A percentile compares a stretch with the other conserved stretches of the same genome.
Conservation (phyloP, 805 yeast species). For the Yamadazyma kitorensis region DNA sequence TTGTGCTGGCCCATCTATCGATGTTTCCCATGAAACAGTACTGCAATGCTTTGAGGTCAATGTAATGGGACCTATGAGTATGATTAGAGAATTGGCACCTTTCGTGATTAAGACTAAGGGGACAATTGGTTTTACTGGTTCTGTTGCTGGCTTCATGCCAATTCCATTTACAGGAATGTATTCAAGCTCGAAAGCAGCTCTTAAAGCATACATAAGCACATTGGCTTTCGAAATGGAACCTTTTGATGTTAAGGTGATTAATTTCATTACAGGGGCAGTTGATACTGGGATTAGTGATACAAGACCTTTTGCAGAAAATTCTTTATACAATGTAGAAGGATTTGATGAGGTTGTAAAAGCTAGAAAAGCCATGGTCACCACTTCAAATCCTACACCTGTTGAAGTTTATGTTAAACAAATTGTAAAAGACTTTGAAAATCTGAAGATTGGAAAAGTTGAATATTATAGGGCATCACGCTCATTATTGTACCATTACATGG, state of each 20-base stretch:
- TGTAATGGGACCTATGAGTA: slow-evolving; percentile 32
- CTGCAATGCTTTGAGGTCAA: slow-evolving; percentile 26
- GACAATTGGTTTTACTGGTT: slow-evolving; percentile 33
- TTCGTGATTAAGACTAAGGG: slow-evolving; percentile 32
- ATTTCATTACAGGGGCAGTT: slow-evolving; percentile 15
- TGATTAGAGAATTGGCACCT: slow-evolving; percentile 28
- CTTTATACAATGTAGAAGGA: slow-evolving; percentile 6
- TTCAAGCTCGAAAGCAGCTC: slow-evolving; percentile 28
- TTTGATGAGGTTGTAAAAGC: slow-evolving; percentile 1
- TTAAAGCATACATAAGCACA: slow-evolving; percentile 9
- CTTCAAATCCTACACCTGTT: slow-evolving; percentile 2
- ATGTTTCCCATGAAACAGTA: slow-evolving; percentile 20
- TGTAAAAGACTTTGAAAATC: slow-evolving; percentile 9
- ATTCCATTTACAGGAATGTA: slow-evolving; percentile 29
- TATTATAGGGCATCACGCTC: slow-evolving; percentile 8
- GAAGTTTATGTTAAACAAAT: slow-evolving; percentile 8
- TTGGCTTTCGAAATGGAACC: slow-evolving; percentile 16
- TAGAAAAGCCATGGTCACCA: not conserved
- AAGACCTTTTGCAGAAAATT: not conserved
- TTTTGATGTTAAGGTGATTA: slow-evolving; percentile 14
- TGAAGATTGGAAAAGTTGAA: slow-evolving; percentile 2
- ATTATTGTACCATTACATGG: slow-evolving; percentile 14
- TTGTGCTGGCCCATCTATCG: slow-evolving; percentile 21
- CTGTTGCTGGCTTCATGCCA: slow-evolving; percentile 25
- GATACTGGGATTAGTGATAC: slow-evolving; percentile 8